Evolutionary conservation across 2,329 filamentous ascomycete species (phyloP), one percentile per base, ranked within the genome.

Genomic region (Diplodia seriata): DNA sequence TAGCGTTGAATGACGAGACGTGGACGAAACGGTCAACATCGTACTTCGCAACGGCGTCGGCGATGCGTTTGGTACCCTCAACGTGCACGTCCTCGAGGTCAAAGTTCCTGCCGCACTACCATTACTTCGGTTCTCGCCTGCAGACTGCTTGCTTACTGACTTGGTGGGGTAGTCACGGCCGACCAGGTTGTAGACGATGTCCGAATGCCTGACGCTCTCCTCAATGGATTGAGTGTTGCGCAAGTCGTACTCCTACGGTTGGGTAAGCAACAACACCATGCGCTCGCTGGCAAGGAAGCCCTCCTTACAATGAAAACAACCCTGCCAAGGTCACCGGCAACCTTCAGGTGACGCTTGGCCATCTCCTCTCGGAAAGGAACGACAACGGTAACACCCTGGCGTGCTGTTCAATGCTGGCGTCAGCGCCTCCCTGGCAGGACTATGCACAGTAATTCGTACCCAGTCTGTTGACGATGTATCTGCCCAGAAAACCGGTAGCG

Each of bases 11-110:
- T 38, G 94, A 97, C 11, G 95, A 99, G 74, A 99, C 90, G 75
- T 99, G 95, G 72, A 99, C 93, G 81, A 92, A 99, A 72, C 95
- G 90, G 82, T 99, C 95, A 73, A 97, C 89, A 76, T 99, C 94
- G 82, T 99, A 99, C 82, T 99, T 99, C 75, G 94, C 95, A 65
- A 93, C 93, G 65, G 95, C 93, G 78, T 97, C 93, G 62, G 88
- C 92, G 75, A 99, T 99, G 73, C 95, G 90, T 83, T 96, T 91
- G 20, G 91, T 90, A 70, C 94, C 93, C 79, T 97, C 93, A 49
- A 98, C 88, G 76, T 99, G 93, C 51, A 98, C 93, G 78, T 98
- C 94, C 74, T 92, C 90, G 70, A 97, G 85, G 68, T 90, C 88
- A 81, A 97, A 99, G 85, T 99, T 99, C 86, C 91, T 94, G 26